A percentile compares a stretch with the other conserved stretches of the same genome.
phyloP scores from a whole-genome alignment of 1,284 basidiomycete species.

The Blastosporella zonata region DNA sequence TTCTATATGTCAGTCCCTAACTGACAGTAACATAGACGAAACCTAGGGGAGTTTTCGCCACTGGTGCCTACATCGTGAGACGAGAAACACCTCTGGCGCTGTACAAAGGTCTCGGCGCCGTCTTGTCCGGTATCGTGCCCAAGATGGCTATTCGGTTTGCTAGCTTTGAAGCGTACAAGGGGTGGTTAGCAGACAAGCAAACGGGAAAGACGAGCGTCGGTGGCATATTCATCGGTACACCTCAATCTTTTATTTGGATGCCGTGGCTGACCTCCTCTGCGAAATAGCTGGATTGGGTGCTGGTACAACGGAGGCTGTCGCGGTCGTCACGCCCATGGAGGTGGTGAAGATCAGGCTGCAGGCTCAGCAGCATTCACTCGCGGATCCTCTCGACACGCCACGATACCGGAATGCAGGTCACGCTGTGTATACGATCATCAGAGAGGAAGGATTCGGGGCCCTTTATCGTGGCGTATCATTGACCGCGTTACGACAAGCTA shows the following conservation, averaged over 20 bases:
- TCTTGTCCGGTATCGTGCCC: slow-evolving; percentile 94
- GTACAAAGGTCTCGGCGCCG: slow-evolving; percentile 99
- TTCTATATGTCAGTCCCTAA: neutral
- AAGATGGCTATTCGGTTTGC: slow-evolving; percentile 99
- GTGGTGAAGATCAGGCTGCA: slow-evolving; percentile 99
- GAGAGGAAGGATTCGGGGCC: slow-evolving; percentile 86
- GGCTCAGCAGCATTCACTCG: slow-evolving; percentile 96
- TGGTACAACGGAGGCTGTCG: slow-evolving; percentile 91
- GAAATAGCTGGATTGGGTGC: slow-evolving; percentile 85
- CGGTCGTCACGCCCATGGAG: slow-evolving; percentile 98
- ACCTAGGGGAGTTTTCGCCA: slow-evolving; percentile 91
- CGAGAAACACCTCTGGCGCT: slow-evolving; percentile 94
- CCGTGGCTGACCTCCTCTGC: slow-evolving; percentile 1
- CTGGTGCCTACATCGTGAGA: slow-evolving; percentile 84
- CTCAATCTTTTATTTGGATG: neutral
- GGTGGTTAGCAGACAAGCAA: slow-evolving; percentile 68
- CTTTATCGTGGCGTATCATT: slow-evolving; percentile 93
- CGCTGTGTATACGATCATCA: slow-evolving; percentile 92
- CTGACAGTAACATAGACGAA: slow-evolving; percentile 61
- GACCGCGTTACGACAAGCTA: slow-evolving; percentile 95
- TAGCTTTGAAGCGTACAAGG: slow-evolving; percentile 95
- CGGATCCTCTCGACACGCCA: slow-evolving; percentile 92
- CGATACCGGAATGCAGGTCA: slow-evolving; percentile 97
- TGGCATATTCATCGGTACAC: slow-evolving; percentile 73
- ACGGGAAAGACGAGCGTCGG: slow-evolving; percentile 78